Conservation (phyloP, 2,329 filamentous ascomycete genomes). For the Ascochyta fabae region DNA sequence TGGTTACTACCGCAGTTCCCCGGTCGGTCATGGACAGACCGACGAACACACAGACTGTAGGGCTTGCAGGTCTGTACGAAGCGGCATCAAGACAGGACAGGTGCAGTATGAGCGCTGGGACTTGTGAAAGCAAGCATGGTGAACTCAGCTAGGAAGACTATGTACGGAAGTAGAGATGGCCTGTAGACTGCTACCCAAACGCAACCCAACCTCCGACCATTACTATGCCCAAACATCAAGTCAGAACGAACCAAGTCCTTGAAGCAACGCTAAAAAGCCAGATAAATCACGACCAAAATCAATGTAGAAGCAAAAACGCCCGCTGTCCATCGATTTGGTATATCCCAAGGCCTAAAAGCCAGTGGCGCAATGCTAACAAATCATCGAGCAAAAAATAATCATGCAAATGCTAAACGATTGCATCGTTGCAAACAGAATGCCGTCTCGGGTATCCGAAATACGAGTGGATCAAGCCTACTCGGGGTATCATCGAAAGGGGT, state of each 20-base stretch:
- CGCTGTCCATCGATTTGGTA: conserved; percentile 37
- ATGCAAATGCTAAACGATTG: conserved; percentile 21
- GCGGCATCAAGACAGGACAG: neutral
- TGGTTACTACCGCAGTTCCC: neutral
- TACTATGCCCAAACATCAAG: conserved; percentile 12
- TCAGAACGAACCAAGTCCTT: neutral
- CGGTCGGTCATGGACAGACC: neutral
- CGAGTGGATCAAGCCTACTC: conserved; percentile 31
- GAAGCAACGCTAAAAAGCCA: neutral
- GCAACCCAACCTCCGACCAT: conserved; percentile 17
- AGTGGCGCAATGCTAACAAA: conserved; percentile 18
- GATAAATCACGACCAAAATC: neutral
- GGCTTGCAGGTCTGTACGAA: neutral
- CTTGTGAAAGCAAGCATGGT: neutral
- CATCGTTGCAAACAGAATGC: conserved; percentile 19
- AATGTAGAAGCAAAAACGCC: conserved; percentile 21
- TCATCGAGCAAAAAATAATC: conserved; percentile 16
- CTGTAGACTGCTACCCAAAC: neutral
- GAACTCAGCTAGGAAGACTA: conserved; percentile 1
- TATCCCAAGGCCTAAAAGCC: conserved; percentile 26
- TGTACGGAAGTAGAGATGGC: conserved; percentile 7
- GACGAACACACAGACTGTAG: neutral
- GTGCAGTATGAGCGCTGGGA: neutral
- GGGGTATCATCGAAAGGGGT: conserved; percentile 42
- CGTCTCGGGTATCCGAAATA: conserved; percentile 23